Base-by-base conservation (phyloP, 805 yeast genomes). In the Candida easanensis region DNA sequence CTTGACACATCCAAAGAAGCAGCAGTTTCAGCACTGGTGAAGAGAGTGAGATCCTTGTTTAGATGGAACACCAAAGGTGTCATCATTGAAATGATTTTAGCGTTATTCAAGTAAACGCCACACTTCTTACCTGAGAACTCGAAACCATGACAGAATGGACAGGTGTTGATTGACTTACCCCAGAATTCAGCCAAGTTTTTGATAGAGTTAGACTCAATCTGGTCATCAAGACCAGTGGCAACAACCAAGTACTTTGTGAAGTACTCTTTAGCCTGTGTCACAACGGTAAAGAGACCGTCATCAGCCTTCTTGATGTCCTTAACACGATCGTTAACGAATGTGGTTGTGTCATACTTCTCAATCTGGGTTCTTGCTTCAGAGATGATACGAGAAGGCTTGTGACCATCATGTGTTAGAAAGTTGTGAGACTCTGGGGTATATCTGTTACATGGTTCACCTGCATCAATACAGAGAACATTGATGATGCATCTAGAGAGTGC, bases 361-460 rank as follows among this genome's bases (percentile, higher is more conserved):
- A 48, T n/a, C 17, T 48, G 41, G 3, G 36, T 38, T 18, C 17
- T 34, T 7, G 42, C 51, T 2, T 28, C 13, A n/a, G 21, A 11
- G 22, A 21, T 18, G n/a, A 51, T 44, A 3, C 21, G 21, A 11
- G 22, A 9, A 3, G 53, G 53, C 11, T 31, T 18, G 11, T 46
- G 35, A 6, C 53, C 53, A 36, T 51, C 55, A 27, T 46, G 34
- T 4, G 45, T 39, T 3, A 44, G 8, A 15, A 51, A 44, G 30
- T 51, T 51, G 25, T 49, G 53, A 3, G 53, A 39, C n/a, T 51
- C 42, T 11, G 35, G 20, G 10, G 53, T 49, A 38, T 31, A 51
- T 18, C 55, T 43, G 41, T 51, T 51, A 36, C 55, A 51, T 14
- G 53, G 51, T 19, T 28, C 18, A 2, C 42, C 39, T 9, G 44